Evolutionary conservation across 768 basidiomycete species (phyloP).

Genomic region (Daedaleopsis nitida): DNA sequence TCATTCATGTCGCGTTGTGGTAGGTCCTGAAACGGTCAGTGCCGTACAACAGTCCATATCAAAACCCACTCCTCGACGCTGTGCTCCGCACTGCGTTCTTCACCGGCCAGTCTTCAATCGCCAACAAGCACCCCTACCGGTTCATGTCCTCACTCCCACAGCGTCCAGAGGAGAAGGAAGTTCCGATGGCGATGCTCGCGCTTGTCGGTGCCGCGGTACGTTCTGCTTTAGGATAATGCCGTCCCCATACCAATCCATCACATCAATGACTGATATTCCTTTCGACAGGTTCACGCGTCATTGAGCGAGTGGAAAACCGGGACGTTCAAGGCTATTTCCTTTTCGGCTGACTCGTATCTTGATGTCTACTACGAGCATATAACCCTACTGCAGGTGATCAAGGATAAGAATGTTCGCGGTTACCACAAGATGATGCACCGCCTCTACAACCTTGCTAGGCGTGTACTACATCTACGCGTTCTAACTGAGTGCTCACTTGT

Average conservation of each 20-base stretch:
- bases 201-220: conserved; percentile 11
- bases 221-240: background rate
- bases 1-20: background rate
- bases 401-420: background rate
- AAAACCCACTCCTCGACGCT: background rate
- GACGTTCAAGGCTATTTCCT: background rate
- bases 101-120: background rate
- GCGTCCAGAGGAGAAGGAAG: conserved; percentile 6
- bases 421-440: conserved; percentile 15
- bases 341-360: conserved; percentile 6
- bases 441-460: conserved; percentile 2
- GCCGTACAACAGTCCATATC: conserved; percentile 4
- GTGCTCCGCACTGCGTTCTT: conserved; percentile 3
- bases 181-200: conserved; percentile 8
- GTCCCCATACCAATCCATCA: too few relatives aligned
- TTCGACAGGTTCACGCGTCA: conserved; percentile 7
- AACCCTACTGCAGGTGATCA: conserved; percentile 1
- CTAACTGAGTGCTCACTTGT: too few relatives aligned
- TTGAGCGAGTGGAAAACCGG: conserved; percentile 9
- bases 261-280: background rate
- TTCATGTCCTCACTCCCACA: conserved; percentile 1
- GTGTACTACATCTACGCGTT: background rate
- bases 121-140: background rate
- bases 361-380: conserved; percentile 12
- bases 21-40: background rate